Conservation (phyloP, 495 filamentous ascomycete genomes). For the Penicillium goetzii region DNA sequence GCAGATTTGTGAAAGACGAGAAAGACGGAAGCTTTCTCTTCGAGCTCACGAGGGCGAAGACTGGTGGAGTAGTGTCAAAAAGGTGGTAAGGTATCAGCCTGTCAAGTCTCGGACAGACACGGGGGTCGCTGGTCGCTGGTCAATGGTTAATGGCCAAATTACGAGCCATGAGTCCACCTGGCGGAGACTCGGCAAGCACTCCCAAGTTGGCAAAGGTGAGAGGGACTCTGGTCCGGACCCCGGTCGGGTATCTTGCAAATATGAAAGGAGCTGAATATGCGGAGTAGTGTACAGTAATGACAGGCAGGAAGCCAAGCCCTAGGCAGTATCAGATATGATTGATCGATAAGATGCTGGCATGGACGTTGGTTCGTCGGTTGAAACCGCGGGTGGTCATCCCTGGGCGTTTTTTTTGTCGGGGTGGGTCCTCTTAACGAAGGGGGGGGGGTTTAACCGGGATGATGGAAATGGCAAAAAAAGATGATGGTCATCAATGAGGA, state of each 20-base stretch:
- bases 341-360: slow-evolving; percentile 33
- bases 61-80: slow-evolving; percentile 1
- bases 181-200: not conserved
- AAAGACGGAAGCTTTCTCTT: not conserved
- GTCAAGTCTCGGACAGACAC: slow-evolving; percentile 3
- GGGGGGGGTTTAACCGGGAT: not conserved
- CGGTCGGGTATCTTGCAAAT: not conserved
- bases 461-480: not conserved
- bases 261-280: not conserved
- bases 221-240: not conserved
- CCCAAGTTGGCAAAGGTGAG: not conserved
- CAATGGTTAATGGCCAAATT: not conserved
- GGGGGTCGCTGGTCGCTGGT: not conserved
- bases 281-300: not conserved
- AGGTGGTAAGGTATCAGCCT: slow-evolving; percentile 1
- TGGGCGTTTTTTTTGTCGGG: slow-evolving; percentile 1
- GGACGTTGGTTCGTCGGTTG: slow-evolving; percentile 19
- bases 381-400: not conserved
- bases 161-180: slow-evolving; percentile 1
- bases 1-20: not conserved
- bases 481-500: not conserved
- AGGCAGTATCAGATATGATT: slow-evolving; percentile 29
- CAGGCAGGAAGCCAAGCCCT: not conserved
- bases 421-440: not conserved
- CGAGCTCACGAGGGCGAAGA: not conserved